Base-by-base conservation (phyloP, 1,284 basidiomycete species). In the Leccinum fuscescens region DNA sequence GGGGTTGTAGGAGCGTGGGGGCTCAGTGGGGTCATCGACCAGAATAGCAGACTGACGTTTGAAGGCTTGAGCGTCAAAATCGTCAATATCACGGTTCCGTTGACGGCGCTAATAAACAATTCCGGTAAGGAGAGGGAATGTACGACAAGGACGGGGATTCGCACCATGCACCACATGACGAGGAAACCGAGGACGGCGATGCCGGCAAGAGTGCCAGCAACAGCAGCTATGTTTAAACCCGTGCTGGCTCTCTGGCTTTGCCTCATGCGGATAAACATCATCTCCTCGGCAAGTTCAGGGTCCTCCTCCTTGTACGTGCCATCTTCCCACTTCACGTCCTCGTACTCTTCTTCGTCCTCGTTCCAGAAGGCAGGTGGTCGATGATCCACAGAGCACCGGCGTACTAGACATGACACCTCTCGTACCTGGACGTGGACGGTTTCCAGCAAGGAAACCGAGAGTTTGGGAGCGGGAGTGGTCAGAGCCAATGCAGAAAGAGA, bases 331-430 rank as follows among this genome's bases (percentile, higher is more conserved):
- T 91, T 88, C 0, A 80, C 74, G 31, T 90, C 88, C 27, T 87
- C 86, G 1, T 88, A 86, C 29, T 92, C 89, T 27, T 89, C 86
- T 56, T 94, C 92, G 0, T 89, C 89, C 35, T 90, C 88, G 57
- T 84, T 83, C 92, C 91, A 93, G 2, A 92, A 86, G 0, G 89
- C 86, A 3, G 90, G 90, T 0, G 88, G 86, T 66, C 91, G 93
- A 17, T 88, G 82, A 69, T 86, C 84, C 0, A 91, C 84, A 80
- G 39, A 85, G 80, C 1, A 80, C 72, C 6, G 83, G 77, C 1
- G 79, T 86, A 31, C 31, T 11, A 74, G 92, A 91, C 58, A 80
- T 77, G 61, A 92, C 85, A 52, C 71, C 75, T 72, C 72, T 80
- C 35, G 67, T 54, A 9, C 68, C 67, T 35, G 66, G 66, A 33